Conservation (phyloP, 345 rosid genomes). For the Erysimum cheiranthoides region DNA sequence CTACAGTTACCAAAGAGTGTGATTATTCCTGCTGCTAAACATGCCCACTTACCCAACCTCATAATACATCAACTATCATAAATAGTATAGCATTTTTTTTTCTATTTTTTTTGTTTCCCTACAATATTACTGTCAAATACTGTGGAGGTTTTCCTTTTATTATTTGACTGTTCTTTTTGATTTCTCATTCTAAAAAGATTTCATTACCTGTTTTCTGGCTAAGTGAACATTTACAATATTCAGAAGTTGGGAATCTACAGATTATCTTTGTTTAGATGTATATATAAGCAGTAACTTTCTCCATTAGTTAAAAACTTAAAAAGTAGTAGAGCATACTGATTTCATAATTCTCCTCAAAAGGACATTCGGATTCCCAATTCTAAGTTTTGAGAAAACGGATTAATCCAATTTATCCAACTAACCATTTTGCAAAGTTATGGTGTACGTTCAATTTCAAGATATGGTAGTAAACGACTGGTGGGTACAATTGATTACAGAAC, state of each 20-base stretch:
- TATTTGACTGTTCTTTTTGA: conserved; percentile 12
- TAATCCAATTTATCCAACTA: too few species aligned
- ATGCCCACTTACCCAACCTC: not conserved
- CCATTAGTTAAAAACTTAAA: not conserved
- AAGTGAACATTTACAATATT: not conserved
- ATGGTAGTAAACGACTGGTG: not conserved
- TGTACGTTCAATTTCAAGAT: not conserved
- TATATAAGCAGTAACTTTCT: not conserved
- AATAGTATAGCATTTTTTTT: conserved; percentile 19
- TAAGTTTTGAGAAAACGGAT: not conserved
- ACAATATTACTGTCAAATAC: conserved; percentile 17
- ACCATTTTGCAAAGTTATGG: not conserved
- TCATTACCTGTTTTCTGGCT: not conserved
- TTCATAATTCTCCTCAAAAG: too few species aligned
- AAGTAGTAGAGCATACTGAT: too few species aligned
- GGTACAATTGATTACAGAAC: conserved; percentile 4
- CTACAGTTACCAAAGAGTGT: conserved; percentile 24
- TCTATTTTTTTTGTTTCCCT: too few species aligned
- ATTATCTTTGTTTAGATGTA: not conserved
- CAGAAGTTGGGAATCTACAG: not conserved
- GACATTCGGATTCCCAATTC: not conserved
- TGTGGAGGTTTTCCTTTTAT: conserved; percentile 26
- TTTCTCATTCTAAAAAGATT: not conserved
- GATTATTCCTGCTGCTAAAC: not conserved
- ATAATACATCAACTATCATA: not conserved